Evolutionary conservation across 2,329 filamentous ascomycete species (phyloP), one percentile per base, ranked within the genome.

Genomic region (Pestalotiopsis fici): DNA sequence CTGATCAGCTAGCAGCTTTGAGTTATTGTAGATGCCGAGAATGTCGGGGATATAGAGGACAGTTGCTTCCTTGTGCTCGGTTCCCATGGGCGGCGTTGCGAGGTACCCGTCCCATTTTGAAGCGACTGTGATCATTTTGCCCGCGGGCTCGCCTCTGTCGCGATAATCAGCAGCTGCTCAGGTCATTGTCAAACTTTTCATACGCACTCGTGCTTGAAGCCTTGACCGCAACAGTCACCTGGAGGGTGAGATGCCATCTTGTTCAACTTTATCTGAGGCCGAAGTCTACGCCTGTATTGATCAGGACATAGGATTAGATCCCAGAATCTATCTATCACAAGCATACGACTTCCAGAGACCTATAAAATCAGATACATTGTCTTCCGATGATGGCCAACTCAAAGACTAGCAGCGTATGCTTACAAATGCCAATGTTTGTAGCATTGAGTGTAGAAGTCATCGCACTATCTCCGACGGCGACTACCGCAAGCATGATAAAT

Each of bases 101-200:
- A 63, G 31, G 23, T 63, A 63, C 6, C 25, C 60, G 60, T 50
- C 35, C 60, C 39, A 63, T 63, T 63, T 31, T 2, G 57, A 60
- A 0, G 60, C 35, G 35, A 63, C 35, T 23, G 23, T 43, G 39
- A 63, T 7, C 7, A 43, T 28, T 6, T 43, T 18, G 9, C 60
- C 60, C 13, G 11, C 39, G 15, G 60, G 60, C 28, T 23, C 39
- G 27, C 60, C 60, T 63, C 60, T 63, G 21, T 12, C 15, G 28
- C 28, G 9, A 23, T n/a, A 61, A 1, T 61, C 1, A 61, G 59
- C 2, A 50, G n/a, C n/a, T n/a, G n/a, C n/a, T n/a, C n/a, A n/a
- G n/a, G n/a, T 37, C 35, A 37, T 37, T 37, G 35, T 37, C 35
- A n/a, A n/a, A n/a, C n/a, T n/a, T n/a, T n/a, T n/a, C n/a, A n/a